Evolutionary conservation across 2,329 filamentous ascomycete genomes (phyloP).

Genomic region (Hypoxylon rubiginosum): DNA sequence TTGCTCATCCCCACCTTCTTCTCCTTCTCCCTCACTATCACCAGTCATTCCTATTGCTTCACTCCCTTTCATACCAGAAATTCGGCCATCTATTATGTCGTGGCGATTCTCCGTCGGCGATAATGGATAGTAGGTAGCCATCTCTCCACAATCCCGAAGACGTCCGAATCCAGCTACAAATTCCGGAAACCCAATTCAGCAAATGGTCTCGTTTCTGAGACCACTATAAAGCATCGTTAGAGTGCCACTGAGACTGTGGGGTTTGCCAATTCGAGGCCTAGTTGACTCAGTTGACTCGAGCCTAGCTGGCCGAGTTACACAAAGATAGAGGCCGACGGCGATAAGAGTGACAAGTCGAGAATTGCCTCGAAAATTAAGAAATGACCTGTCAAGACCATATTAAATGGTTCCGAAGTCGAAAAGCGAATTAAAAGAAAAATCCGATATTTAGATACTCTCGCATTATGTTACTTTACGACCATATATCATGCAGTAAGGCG

Average conservation of each 20-base stretch:
- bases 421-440: background rate
- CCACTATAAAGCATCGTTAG: slow-evolving; percentile 5
- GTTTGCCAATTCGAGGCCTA: slow-evolving; percentile 8
- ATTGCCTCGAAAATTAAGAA: slow-evolving; percentile 7
- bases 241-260: slow-evolving; percentile 3
- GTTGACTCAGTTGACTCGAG: slow-evolving; percentile 5
- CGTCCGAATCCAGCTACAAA: slow-evolving; percentile 2
- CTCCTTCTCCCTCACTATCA: slow-evolving; percentile 4
- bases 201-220: slow-evolving; percentile 3
- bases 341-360: background rate
- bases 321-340: slow-evolving; percentile 3
- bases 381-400: slow-evolving; percentile 3
- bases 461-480: background rate
- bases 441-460: slow-evolving; percentile 1
- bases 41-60: background rate
- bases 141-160: slow-evolving; percentile 22
- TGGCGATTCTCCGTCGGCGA: slow-evolving; percentile 26
- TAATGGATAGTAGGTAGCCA: slow-evolving; percentile 26
- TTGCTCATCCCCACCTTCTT: slow-evolving; percentile 19
- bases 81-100: slow-evolving; percentile 15
- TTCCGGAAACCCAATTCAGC: slow-evolving; percentile 1
- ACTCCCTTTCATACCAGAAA: slow-evolving; percentile 1
- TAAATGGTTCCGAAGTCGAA: slow-evolving; percentile 1
- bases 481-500: background rate
- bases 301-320: background rate